Base-by-base conservation (phyloP, 305 asterid species). In the Salvia sclarea region DNA sequence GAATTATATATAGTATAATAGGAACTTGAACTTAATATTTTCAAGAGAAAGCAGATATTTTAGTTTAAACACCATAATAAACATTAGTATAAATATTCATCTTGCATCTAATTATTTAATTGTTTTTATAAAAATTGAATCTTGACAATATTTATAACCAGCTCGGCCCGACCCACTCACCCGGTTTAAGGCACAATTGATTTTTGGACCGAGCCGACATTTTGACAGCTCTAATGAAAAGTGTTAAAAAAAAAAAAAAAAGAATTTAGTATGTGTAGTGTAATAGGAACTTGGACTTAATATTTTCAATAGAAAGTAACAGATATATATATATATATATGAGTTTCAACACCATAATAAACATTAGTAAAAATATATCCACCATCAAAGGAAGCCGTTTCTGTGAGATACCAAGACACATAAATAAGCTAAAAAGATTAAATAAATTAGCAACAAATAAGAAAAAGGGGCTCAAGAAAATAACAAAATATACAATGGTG, bases 401-500 rank as follows among this genome's bases (percentile, higher is more conserved):
- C 30, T 37, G 25, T 47, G 4, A 11, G 5, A 10, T n/a, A n/a
- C n/a, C 44, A 52, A 20, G 13, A 49, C 74, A 58, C 50, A 13
- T 66, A n/a, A 56, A 61, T 31, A 41, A 7, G 38, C 48, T 35
- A 68, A 45, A 25, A 38, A 64, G 25, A 64, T 53, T 47, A 31
- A 50, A 18, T 61, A 20, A 57, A 61, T 50, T 38, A 6, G 18
- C 44, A 8, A 44, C 12, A 40, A 67, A 25, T 21, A 24, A 20
- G 12, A 58, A n/a, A 45, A 22, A 6, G 22, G 58, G 44, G 67
- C 59, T 31, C 43, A 22, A 70, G 18, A 59, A 70, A 74, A 74
- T 7, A 68, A 60, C 58, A 31, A 66, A 66, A 66, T 67, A 68
- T 67, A 78, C 80, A 75, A 30, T 20, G 68, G 65, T 37, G 57